Conservation (phyloP, 2,329 filamentous ascomycete species). For the Neopestalotiopsis clavispora region DNA sequence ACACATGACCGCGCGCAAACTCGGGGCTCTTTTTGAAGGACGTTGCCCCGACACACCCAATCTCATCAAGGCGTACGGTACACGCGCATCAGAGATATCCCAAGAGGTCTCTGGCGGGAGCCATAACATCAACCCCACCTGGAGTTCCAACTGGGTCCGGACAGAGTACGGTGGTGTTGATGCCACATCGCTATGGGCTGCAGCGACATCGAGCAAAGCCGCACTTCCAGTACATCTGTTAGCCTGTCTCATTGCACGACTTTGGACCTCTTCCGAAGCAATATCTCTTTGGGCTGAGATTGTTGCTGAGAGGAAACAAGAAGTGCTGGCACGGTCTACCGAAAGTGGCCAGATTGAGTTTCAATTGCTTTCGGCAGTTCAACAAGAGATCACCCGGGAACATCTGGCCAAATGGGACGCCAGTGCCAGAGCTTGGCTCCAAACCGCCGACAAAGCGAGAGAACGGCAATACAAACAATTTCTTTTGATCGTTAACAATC, state of each 20-base stretch:
- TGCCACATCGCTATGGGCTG: conserved; percentile 35
- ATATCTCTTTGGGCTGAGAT: conserved; percentile 40
- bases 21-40: too few relatives aligned
- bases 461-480: conserved; percentile 17
- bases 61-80: too few relatives aligned
- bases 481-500: conserved; percentile 20
- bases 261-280: conserved; percentile 33
- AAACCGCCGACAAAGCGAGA: conserved; percentile 32
- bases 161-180: conserved; percentile 32
- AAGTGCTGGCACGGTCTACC: conserved; percentile 18
- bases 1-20: too few relatives aligned
- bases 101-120: too few relatives aligned
- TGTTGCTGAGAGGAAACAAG: conserved; percentile 22
- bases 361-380: not conserved
- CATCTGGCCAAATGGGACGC: conserved; percentile 37
- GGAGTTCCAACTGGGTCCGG: too few relatives aligned
- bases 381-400: conserved; percentile 25
- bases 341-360: conserved; percentile 1
- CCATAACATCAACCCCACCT: too few relatives aligned
- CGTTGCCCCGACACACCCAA: too few relatives aligned
- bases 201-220: conserved; percentile 32
- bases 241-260: conserved; percentile 40
- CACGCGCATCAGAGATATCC: too few relatives aligned
- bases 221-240: conserved; percentile 35
- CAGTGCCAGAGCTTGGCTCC: conserved; percentile 37